Evolutionary conservation across 2,329 filamentous ascomycete genomes (phyloP), one percentile per base, ranked within the genome.

Genomic region (Fusarium sterilihyphosum): DNA sequence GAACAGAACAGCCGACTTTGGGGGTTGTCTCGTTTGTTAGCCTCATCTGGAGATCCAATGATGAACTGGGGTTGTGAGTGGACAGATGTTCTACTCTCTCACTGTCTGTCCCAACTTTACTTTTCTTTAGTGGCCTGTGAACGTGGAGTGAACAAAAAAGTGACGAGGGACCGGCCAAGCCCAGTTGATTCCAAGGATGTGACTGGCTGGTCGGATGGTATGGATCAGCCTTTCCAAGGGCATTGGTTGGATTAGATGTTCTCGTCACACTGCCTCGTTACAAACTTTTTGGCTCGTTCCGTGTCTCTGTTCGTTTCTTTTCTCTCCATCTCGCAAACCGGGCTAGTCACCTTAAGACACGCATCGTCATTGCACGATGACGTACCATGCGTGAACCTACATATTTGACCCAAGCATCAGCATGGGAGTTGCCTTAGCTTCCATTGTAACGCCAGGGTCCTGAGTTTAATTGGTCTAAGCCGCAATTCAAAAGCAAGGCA

Each of bases 321-420:
- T 60, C 54, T 62, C 56, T 50, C 53, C 67, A 31, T 43, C 38
- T 40, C 35, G 17, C 26, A 38, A 52, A 49, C 37, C 35, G 24
- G 20, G 47, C 58, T 71, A 54, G 41, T 44, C 67, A 59, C 67
- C 67, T 66, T 16, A n/a, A 31, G 40, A 37, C 70, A 40, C 46
- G 29, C 61, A 58, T 71, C 62, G 62, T 72, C 71, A 72, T 60
- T 59, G 50, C 63, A 65, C 71, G 26, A 74, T 73, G 71, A 73
- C 71, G 71, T 73, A 69, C 44, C 33, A 24, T 46, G 38, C 40
- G 33, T 58, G 24, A 40, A 31, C 52, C 38, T 44, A 29, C 33
- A 35, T 35, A 35, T 8, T 8, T 35, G 14, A 35, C 40, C n/a
- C 26, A 53, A 66, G 43, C 43, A 53, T 46, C 40, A 53, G n/a